Evolutionary conservation across 2,329 filamentous ascomycete genomes (phyloP).

Genomic region (Pseudogymnoascus sp.): DNA sequence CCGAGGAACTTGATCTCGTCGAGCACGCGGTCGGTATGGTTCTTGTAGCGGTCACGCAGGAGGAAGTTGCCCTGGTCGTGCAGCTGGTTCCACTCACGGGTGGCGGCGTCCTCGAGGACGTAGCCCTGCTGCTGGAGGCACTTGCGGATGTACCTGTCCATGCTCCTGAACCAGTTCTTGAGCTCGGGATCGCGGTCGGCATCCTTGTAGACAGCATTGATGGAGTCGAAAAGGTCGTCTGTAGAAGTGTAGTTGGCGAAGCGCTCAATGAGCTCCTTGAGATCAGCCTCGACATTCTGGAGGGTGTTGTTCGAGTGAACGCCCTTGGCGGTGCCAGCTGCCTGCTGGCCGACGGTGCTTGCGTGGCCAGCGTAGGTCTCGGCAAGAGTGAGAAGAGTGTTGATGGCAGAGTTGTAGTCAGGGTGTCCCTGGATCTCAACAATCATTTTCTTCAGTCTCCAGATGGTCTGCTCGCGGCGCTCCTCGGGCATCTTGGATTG

Average conservation of each 20-base stretch:
- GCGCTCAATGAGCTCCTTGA: slow-evolving; percentile 83
- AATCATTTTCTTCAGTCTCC: slow-evolving; percentile 94
- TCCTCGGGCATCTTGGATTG: slow-evolving; percentile 84
- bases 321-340: slow-evolving; percentile 63
- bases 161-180: slow-evolving; percentile 76
- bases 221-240: slow-evolving; percentile 76
- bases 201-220: slow-evolving; percentile 79
- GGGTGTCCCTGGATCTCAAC: slow-evolving; percentile 93
- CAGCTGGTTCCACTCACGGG: slow-evolving; percentile 72
- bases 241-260: slow-evolving; percentile 92
- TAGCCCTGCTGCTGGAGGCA: slow-evolving; percentile 86
- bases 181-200: slow-evolving; percentile 83
- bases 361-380: slow-evolving; percentile 78
- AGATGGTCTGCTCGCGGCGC: slow-evolving; percentile 85
- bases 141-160: slow-evolving; percentile 72
- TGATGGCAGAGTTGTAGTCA: slow-evolving; percentile 88
- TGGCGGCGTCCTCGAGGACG: slow-evolving; percentile 75
- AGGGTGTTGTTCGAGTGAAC: slow-evolving; percentile 59
- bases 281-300: slow-evolving; percentile 65
- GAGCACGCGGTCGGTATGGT: slow-evolving; percentile 76
- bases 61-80: slow-evolving; percentile 82
- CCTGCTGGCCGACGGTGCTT: slow-evolving; percentile 55
- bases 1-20: slow-evolving; percentile 87
- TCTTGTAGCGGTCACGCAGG: slow-evolving; percentile 79
- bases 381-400: slow-evolving; percentile 75